These are phyloP conservation scores for Pseudofabraea citricarpa DNA, from an alignment of 2,329 filamentous ascomycete genomes.

Conservation along the genomic window DNA sequence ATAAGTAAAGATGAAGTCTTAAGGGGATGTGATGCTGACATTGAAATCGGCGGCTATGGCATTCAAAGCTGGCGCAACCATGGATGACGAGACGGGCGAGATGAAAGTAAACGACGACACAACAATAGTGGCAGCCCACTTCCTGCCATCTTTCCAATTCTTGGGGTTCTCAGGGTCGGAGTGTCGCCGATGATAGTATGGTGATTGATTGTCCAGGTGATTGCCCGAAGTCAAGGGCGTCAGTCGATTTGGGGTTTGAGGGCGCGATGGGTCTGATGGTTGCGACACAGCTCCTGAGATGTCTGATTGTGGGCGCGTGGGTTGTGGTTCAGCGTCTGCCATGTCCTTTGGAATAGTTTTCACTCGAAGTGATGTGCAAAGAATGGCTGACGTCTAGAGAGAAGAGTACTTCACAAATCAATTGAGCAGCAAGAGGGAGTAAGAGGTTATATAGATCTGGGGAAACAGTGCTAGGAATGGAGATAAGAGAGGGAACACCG, in stretches of 20 bases:
- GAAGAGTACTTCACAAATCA: too few relatives aligned
- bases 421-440: too few relatives aligned
- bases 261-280: background rate
- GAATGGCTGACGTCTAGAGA: too few relatives aligned
- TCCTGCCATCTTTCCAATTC: slow-evolving; percentile 19
- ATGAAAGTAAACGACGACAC: slow-evolving; percentile 14
- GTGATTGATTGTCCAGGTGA: slow-evolving; percentile 5
- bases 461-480: too few relatives aligned
- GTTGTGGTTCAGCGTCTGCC: background rate
- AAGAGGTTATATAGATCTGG: too few relatives aligned
- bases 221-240: slow-evolving; percentile 3
- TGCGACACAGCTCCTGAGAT: background rate
- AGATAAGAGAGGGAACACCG: too few relatives aligned
- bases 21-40: slow-evolving; percentile 26
- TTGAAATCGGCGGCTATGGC: slow-evolving; percentile 46
- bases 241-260: background rate
- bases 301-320: background rate
- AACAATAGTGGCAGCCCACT: slow-evolving; percentile 42
- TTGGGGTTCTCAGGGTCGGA: slow-evolving; percentile 13
- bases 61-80: slow-evolving; percentile 13
- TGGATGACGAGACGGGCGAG: slow-evolving; percentile 7
- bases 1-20: slow-evolving; percentile 9
- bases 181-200: slow-evolving; percentile 1
- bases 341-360: too few relatives aligned
- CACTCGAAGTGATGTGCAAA: too few relatives aligned